Percentiles rank a stretch among this genome's conserved stretches.
Conservation (phyloP, 805 yeast species). For the Cyberlindnera mycetangii region DNA sequence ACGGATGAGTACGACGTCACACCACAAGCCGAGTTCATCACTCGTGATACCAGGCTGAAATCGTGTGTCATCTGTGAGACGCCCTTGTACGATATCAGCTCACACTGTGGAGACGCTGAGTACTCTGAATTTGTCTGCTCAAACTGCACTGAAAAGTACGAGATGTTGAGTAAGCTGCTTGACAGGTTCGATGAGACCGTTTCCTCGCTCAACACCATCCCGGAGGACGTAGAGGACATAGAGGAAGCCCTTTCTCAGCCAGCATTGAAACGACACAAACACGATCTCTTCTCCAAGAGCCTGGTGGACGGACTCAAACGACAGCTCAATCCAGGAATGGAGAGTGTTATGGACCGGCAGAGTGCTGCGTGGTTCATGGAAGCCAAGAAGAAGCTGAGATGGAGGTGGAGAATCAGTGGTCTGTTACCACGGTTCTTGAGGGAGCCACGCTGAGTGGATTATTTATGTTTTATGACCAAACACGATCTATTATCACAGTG, state of each 20-base stretch:
- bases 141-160: slow-evolving; percentile 57
- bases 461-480: neutral
- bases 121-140: slow-evolving; percentile 58
- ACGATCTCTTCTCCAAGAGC: slow-evolving; percentile 30
- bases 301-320: slow-evolving; percentile 31
- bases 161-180: slow-evolving; percentile 40
- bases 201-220: slow-evolving; percentile 11
- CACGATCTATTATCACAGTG: too few species aligned
- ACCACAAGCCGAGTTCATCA: slow-evolving; percentile 12
- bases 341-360: slow-evolving; percentile 17
- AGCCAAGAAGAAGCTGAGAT: slow-evolving; percentile 41
- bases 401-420: slow-evolving; percentile 52
- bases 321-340: slow-evolving; percentile 22
- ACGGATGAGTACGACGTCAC: slow-evolving; percentile 13
- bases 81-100: slow-evolving; percentile 62
- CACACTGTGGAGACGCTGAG: slow-evolving; percentile 21
- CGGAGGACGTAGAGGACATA: slow-evolving; percentile 21
- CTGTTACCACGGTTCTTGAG: slow-evolving; percentile 36
- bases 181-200: slow-evolving; percentile 37
- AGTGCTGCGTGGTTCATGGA: slow-evolving; percentile 33
- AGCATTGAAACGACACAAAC: slow-evolving; percentile 11
- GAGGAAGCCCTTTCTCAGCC: slow-evolving; percentile 20
- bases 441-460: neutral
- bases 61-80: slow-evolving; percentile 67
- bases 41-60: slow-evolving; percentile 25